These are phyloP conservation scores for Nitzschia sp. DNA, from an alignment of 108 stramenopile genomes.

Conservation along the genomic window DNA sequence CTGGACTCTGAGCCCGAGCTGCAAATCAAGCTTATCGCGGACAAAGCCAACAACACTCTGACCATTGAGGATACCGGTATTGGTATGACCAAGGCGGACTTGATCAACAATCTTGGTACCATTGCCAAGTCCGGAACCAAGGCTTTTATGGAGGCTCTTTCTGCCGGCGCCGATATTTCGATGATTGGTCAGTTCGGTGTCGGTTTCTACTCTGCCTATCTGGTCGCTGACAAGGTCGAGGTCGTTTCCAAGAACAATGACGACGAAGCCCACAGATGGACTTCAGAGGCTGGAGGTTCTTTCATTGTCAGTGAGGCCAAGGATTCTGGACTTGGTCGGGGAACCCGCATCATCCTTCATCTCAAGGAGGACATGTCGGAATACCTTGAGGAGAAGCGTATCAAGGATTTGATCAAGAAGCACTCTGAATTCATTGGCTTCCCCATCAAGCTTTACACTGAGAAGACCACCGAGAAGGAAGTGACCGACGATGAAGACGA, in stretches of 20 bases:
- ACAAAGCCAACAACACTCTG: conserved; percentile 99
- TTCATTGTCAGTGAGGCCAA: conserved; percentile 90
- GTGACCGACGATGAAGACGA: conserved; percentile 99
- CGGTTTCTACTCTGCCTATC: conserved; percentile 99
- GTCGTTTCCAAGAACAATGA: conserved; percentile 98
- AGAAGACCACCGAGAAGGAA: conserved; percentile 99
- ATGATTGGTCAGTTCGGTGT: conserved; percentile 99
- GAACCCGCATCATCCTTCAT: conserved; percentile 98
- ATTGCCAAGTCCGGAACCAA: conserved; percentile 99
- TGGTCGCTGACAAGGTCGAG: conserved; percentile 98
- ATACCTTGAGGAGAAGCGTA: conserved; percentile 97
- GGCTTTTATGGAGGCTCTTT: conserved; percentile 99
- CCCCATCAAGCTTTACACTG: conserved; percentile 99
- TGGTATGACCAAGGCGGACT: conserved; percentile 99
- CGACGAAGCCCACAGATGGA: conserved; percentile 93
- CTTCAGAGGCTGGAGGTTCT: conserved; percentile 96
- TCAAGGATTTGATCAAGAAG: conserved; percentile 99
- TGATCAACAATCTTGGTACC: conserved; percentile 99
- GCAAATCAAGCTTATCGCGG: conserved; percentile 97
- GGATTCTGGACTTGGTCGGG: conserved; percentile 89
- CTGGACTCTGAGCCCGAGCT: conserved; percentile 95
- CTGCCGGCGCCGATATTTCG: conserved; percentile 98
- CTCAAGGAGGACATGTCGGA: conserved; percentile 99
- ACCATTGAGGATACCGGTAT: conserved; percentile 99
- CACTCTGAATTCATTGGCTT: conserved; percentile 99